Conservation (phyloP, 108 stramenopile species). For the Discostella pseudostelligera region DNA sequence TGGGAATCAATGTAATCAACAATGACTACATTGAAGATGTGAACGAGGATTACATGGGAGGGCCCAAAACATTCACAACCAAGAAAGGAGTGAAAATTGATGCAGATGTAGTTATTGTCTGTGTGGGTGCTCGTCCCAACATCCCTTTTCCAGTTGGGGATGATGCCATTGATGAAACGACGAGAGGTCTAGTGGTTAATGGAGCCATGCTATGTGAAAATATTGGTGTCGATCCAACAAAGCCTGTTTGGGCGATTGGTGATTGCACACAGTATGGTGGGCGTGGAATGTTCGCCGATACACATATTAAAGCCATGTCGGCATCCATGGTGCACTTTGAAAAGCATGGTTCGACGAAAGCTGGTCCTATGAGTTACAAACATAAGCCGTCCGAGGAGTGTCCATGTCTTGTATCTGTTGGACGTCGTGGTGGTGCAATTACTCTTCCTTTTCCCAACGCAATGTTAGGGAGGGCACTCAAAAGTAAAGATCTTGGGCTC, state of each 20-base stretch:
- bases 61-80: constrained; percentile 19
- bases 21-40: constrained; percentile 23
- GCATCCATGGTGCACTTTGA: constrained; percentile 22
- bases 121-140: constrained; percentile 16
- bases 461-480: constrained; percentile 14
- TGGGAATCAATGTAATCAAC: constrained; percentile 23
- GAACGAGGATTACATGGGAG: constrained; percentile 16
- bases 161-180: constrained; percentile 13
- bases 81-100: constrained; percentile 26
- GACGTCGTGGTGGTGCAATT: constrained; percentile 17
- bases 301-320: constrained; percentile 13
- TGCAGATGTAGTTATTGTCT: constrained; percentile 22
- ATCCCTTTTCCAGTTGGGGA: constrained; percentile 12
- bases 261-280: constrained; percentile 21
- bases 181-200: constrained; percentile 14
- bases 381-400: constrained; percentile 6
- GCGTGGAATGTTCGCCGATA: constrained; percentile 17
- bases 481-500: constrained; percentile 13
- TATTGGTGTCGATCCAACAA: constrained; percentile 7
- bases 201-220: constrained; percentile 21
- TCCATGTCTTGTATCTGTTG: constrained; percentile 12
- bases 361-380: constrained; percentile 18
- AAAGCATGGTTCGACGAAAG: constrained; percentile 11
- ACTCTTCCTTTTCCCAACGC: constrained; percentile 14
- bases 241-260: constrained; percentile 28